phyloP scores from a whole-genome alignment of 73 alveolate genomes.

The Tetrahymena elliotti region DNA sequence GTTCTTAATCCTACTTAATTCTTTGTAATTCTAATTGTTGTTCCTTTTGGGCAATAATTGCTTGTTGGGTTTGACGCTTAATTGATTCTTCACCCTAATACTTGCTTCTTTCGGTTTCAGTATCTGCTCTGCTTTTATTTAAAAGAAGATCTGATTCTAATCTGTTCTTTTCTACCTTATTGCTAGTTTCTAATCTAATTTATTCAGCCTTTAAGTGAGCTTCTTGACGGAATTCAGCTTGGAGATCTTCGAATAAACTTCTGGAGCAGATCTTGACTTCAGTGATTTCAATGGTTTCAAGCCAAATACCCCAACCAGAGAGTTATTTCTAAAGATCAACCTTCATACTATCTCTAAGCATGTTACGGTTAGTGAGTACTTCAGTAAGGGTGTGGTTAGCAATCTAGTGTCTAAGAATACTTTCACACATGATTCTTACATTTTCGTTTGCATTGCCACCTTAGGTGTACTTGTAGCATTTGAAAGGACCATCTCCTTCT shows the following conservation, averaged over 20 bases:
- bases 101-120: background rate
- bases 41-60: background rate
- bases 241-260: conserved; percentile 9
- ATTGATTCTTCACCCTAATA: background rate
- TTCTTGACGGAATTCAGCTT: conserved; percentile 12
- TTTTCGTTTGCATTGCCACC: background rate
- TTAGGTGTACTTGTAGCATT: conserved; percentile 27
- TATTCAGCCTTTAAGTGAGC: background rate
- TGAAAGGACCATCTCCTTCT: conserved; percentile 45
- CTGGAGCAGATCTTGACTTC: conserved; percentile 12
- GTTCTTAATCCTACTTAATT: background rate
- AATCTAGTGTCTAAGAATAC: background rate
- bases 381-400: background rate
- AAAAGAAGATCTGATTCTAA: background rate
- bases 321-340: background rate
- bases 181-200: background rate
- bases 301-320: conserved; percentile 46
- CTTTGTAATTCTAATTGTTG: background rate
- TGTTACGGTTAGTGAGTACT: background rate
- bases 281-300: conserved; percentile 21
- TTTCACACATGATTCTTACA: background rate
- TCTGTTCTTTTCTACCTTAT: background rate
- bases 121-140: background rate
- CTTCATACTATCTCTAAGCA: background rate
- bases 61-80: background rate